These are phyloP conservation scores for Solidago caesia DNA, from an alignment of 129 eudicot genomes.

Conservation along the genomic window DNA sequence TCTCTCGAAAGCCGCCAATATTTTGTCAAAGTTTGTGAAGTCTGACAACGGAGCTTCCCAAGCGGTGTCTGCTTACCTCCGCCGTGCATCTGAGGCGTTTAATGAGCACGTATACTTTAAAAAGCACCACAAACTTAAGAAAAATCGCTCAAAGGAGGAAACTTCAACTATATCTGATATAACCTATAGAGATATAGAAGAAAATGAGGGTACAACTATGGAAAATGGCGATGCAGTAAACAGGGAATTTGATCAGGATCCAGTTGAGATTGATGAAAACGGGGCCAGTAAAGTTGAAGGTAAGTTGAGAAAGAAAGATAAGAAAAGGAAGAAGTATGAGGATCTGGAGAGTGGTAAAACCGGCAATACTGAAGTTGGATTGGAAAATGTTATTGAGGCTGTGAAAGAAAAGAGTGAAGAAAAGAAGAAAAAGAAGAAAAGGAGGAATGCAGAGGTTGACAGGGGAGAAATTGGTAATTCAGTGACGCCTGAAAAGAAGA, in stretches of 20 bases:
- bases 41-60: slow-evolving; percentile 58
- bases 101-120: slow-evolving; percentile 36
- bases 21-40: slow-evolving; percentile 40
- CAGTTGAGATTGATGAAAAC: slow-evolving; percentile 14
- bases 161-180: slow-evolving; percentile 24
- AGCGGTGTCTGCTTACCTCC: slow-evolving; percentile 44
- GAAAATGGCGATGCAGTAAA: slow-evolving; percentile 21
- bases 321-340: slow-evolving; percentile 26
- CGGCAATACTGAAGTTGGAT: not conserved
- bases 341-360: slow-evolving; percentile 27
- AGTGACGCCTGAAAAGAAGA: slow-evolving; percentile 21
- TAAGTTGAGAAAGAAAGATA: slow-evolving; percentile 28
- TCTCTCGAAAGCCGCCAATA: slow-evolving; percentile 49
- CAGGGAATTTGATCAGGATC: slow-evolving; percentile 15
- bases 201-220: slow-evolving; percentile 13
- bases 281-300: slow-evolving; percentile 14
- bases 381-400: not conserved
- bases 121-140: slow-evolving; percentile 28
- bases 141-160: slow-evolving; percentile 14
- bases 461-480: slow-evolving; percentile 23
- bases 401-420: slow-evolving; percentile 28
- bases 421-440: slow-evolving; percentile 32
- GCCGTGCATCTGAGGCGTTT: slow-evolving; percentile 44
- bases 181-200: slow-evolving; percentile 16
- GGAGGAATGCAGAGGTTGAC: slow-evolving; percentile 35